Evolutionary conservation across 2,329 filamentous ascomycete species (phyloP).

Genomic region (Colletotrichum sansevieriae): DNA sequence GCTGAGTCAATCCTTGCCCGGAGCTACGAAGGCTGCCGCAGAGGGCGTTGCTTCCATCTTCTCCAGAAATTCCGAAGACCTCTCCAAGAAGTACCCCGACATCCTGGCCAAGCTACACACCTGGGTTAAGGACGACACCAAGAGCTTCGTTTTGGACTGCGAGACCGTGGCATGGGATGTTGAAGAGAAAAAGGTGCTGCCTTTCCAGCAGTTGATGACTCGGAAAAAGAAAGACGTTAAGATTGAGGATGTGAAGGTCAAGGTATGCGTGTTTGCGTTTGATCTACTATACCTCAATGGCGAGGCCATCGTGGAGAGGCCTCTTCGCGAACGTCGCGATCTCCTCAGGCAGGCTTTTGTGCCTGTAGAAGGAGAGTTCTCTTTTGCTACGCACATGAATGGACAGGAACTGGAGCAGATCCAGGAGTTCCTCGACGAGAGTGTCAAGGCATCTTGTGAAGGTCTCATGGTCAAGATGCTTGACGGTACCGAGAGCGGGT

Average conservation of each 20-base stretch:
- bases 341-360: constrained; percentile 80
- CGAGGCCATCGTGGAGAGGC: constrained; percentile 87
- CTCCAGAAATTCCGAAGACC: constrained; percentile 95
- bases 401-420: constrained; percentile 94
- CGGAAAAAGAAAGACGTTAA: constrained; percentile 98
- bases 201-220: constrained; percentile 98
- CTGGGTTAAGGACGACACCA: constrained; percentile 91
- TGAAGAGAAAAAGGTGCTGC: constrained; percentile 93
- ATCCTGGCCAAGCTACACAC: constrained; percentile 87
- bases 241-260: constrained; percentile 93
- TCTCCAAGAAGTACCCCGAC: constrained; percentile 98
- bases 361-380: constrained; percentile 88
- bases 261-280: constrained; percentile 97
- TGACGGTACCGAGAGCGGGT: constrained; percentile 90
- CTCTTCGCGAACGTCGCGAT: constrained; percentile 85
- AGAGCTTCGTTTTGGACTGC: constrained; percentile 98
- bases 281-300: constrained; percentile 95
- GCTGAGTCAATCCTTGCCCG: constrained; percentile 71
- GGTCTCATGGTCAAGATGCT: constrained; percentile 99
- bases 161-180: constrained; percentile 98
- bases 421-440: constrained; percentile 91
- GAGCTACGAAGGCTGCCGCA: constrained; percentile 74
- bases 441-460: constrained; percentile 95
- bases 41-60: constrained; percentile 92
- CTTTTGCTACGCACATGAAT: constrained; percentile 88